Evolutionary conservation across 306 rosid species (phyloP).

Genomic region (Citrullus colocynthis): DNA sequence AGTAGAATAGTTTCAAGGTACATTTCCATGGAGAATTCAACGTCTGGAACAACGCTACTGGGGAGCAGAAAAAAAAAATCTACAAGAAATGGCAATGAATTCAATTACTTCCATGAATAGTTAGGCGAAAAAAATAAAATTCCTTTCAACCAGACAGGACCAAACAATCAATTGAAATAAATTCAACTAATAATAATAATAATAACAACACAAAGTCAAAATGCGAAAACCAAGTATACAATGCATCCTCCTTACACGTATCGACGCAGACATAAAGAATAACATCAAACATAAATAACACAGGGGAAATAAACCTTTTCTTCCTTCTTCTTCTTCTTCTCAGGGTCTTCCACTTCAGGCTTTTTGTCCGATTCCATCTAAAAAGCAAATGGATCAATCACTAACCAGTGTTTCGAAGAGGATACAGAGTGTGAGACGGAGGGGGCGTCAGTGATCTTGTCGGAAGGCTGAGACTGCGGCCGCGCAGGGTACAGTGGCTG

Average conservation of each 20-base stretch:
- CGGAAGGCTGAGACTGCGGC: no score
- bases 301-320: slow-evolving; percentile 41
- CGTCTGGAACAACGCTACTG: neutral
- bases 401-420: no score
- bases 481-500: no score
- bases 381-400: neutral
- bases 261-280: neutral
- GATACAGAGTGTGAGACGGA: no score
- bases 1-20: neutral
- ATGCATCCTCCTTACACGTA: neutral
- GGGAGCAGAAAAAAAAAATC: neutral
- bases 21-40: neutral
- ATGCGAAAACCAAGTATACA: neutral
- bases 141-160: neutral
- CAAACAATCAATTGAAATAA: neutral
- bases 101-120: neutral
- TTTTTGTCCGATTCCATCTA: slow-evolving; percentile 22
- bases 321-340: slow-evolving; percentile 85
- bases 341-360: slow-evolving; percentile 55
- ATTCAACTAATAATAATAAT: no score
- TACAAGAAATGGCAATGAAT: neutral
- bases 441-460: no score
- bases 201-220: neutral
- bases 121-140: neutral
- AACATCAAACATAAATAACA: neutral